These are phyloP conservation scores for Zelopaecilomyces penicillatus DNA, from an alignment of 2,329 filamentous ascomycete species.

Conservation along the genomic window DNA sequence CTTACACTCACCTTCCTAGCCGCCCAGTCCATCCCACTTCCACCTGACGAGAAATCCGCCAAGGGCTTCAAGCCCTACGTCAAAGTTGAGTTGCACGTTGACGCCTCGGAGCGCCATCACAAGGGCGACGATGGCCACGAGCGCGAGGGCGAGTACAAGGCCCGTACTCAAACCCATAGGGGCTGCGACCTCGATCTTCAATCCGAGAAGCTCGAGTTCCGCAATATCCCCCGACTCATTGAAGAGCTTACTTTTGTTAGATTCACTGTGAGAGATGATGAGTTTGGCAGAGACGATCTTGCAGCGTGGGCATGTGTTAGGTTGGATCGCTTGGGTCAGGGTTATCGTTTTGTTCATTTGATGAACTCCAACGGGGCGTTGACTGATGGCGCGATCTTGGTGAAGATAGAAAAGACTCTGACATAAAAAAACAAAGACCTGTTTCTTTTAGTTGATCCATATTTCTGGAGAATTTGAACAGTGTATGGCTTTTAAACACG, in stretches of 20 bases:
- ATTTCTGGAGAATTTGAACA: no score
- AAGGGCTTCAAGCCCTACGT: conserved; percentile 68
- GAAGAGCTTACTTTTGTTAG: conserved; percentile 66
- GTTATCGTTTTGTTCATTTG: conserved; percentile 71
- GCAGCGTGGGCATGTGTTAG: conserved; percentile 85
- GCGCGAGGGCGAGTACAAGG: conserved; percentile 44
- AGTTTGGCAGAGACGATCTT: conserved; percentile 67
- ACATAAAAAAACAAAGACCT: conserved; percentile 5
- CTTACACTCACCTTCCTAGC: conserved; percentile 67
- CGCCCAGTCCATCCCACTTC: conserved; percentile 67
- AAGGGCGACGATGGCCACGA: conserved; percentile 27
- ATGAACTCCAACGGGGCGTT: conserved; percentile 58
- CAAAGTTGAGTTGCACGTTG: conserved; percentile 76
- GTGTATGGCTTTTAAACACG: no score
- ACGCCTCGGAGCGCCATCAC: conserved; percentile 45
- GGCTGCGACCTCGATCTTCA: conserved; percentile 57
- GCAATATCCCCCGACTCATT: conserved; percentile 46
- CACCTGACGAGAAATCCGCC: conserved; percentile 38
- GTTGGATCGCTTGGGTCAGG: conserved; percentile 68
- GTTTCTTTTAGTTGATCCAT: no score
- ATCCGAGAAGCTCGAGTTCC: conserved; percentile 50
- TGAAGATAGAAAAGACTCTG: conserved; percentile 60
- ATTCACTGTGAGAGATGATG: conserved; percentile 83
- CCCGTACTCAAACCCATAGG: conserved; percentile 47
- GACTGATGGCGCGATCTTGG: conserved; percentile 61